Evolutionary conservation across 768 basidiomycete genomes (phyloP), one percentile per base, ranked within the genome.

Genomic region (Russula ochroleuca): DNA sequence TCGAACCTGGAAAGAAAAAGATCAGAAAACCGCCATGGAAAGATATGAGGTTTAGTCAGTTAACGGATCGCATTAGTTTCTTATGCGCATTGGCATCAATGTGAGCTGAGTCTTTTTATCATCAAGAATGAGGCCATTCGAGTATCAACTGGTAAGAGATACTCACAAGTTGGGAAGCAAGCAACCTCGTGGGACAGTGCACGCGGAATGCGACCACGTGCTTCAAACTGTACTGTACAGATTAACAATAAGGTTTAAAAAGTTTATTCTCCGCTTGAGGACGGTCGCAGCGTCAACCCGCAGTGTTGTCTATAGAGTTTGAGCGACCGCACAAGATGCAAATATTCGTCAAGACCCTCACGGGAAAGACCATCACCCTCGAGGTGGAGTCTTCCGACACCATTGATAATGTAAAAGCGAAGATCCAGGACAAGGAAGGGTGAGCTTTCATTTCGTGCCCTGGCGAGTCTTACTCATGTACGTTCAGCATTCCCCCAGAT

Each of bases 371-470:
- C 68, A 97, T 97, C 86, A 95, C 94, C 82, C 90, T 96, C 66
- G 94, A 97, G 87, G 93, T 95, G 77, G 93, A 94, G 84, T 92
- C 92, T 73, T 91, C 89, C 66, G 92, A 95, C 81, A 94, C 93
- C 72, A 93, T 95, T 78, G 93, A 95, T 82, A 94, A 94, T 74
- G 92, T 95, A 75, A 94, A 94, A 81, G 86, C 80, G 64, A 85
- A 85, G 76, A 86, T 86, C 70, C 85, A 88, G 73, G 87, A 89
- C 76, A 89, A 88, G 79, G 87, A 89, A 72, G 87, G 87, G 83
- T 82, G 67, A 57, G 78, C 62, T n/a, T 3, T 28, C 37, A n/a
- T 40, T 55, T 33, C 40, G 8, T 25, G 31, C 35, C 31, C 5
- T 6, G 21, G 25, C 43, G 38, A 3, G 50, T 10, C n/a, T 56